A percentile compares a stretch with the other conserved stretches of the same genome.
Conservation (phyloP, 257 asterid genomes). For the Nemophila menziesii region DNA sequence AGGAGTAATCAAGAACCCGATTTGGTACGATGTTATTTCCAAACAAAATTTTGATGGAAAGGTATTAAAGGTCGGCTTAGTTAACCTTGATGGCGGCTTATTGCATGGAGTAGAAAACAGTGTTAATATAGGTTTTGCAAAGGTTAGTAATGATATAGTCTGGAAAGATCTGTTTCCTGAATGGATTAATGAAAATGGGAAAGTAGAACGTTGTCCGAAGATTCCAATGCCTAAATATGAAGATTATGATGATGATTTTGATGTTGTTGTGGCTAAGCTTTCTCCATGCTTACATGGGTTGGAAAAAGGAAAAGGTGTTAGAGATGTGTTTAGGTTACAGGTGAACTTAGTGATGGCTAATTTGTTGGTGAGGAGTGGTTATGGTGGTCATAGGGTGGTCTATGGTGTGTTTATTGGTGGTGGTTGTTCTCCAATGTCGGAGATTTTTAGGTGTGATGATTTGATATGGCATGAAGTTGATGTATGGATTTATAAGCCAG, state of each 20-base stretch:
- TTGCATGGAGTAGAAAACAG: conserved; percentile 1
- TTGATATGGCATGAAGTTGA: conserved; percentile 25
- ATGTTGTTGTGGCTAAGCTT: conserved; percentile 48
- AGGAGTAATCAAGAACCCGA: neutral
- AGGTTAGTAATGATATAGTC: conserved; percentile 13
- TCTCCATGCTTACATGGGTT: conserved; percentile 22
- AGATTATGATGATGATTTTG: conserved; percentile 16
- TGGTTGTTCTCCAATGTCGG: conserved; percentile 54
- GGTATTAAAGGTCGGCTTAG: conserved; percentile 18
- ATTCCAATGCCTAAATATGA: conserved; percentile 48
- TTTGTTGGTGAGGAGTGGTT: conserved; percentile 40
- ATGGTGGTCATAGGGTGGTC: conserved; percentile 10
- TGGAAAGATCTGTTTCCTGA: conserved; percentile 56
- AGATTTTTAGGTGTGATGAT: conserved; percentile 69
- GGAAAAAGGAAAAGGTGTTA: conserved; percentile 15
- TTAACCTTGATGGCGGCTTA: conserved; percentile 9
- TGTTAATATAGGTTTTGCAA: conserved; percentile 23
- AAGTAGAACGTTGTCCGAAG: conserved; percentile 31
- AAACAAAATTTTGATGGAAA: no score
- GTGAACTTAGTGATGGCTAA: conserved; percentile 67
- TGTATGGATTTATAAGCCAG: conserved; percentile 31
- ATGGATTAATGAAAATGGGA: conserved; percentile 28
- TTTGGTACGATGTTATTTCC: neutral
- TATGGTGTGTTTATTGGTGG: conserved; percentile 52
- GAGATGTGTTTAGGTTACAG: conserved; percentile 66